Base-by-base conservation (phyloP, 805 yeast species). In the Metschnikowia kunwiensis region DNA sequence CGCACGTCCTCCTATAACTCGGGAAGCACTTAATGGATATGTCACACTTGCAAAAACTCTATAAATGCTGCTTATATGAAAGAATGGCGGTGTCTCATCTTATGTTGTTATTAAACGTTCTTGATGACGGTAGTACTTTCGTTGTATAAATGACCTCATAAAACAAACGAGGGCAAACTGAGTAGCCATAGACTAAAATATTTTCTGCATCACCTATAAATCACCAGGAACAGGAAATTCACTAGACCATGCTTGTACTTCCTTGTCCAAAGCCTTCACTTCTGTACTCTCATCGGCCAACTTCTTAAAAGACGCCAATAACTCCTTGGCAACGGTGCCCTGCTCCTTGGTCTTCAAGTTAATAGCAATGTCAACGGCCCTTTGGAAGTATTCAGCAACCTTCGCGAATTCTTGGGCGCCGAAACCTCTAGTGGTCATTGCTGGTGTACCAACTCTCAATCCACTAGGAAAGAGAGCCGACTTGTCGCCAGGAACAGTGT, bases 401-500 rank as follows among this genome's bases (percentile, higher is more conserved):
- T 75, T 74, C 45, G 72, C 79, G 58, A 91, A 91, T 54, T 91
- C 97, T 38, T 68, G 74, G 44, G 73, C 75, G 35, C 77, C 77
- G 57, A 91, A 82, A 30, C 96, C 97, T 71, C 98, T 82, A 35
- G 97, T 87, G 38, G 97, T 83, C 97, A 91, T 91, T 31, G 97
- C 97, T 41, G 98, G 98, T 12, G 97, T 86, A 54, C 98, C 98
- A 44, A 91, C 83, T 72, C 98, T 84, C 49, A 91, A 72, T 53
- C 98, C 98, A 44, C 94, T 86, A 56, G 98, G 98, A 60, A 86
- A 87, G 43, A 91, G 74, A 22, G 98, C 98, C 29, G 96, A 86
- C 65, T 80, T 83, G 67, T 91, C 98, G 54, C 96, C 95, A 43
- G 97, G 97, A 49, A 91, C 85, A 33, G 97, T 83, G 75, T 91